These are phyloP conservation scores for Leccinum incarnatum DNA, from an alignment of 768 basidiomycete genomes.

Conservation along the genomic window DNA sequence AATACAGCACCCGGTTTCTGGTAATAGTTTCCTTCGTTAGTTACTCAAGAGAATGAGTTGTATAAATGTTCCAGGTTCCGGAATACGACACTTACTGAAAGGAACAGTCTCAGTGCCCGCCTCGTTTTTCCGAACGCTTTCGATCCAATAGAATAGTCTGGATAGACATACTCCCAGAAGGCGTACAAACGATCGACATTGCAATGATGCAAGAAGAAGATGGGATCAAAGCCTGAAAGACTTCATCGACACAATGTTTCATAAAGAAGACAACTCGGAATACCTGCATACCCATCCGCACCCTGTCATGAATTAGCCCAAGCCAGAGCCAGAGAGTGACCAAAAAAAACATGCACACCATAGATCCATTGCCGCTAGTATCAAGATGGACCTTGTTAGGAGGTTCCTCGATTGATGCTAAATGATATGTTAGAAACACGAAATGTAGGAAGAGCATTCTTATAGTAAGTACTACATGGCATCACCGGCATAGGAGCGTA, in stretches of 20 bases:
- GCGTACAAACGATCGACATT: constrained; percentile 20
- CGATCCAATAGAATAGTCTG: constrained; percentile 13
- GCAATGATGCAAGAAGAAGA: constrained; percentile 20
- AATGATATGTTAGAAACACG: background rate
- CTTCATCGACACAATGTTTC: background rate
- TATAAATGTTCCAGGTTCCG: background rate
- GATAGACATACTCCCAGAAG: constrained; percentile 23
- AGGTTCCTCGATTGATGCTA: constrained; percentile 20
- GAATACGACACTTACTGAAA: constrained; percentile 6
- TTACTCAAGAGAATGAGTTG: background rate
- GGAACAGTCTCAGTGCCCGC: background rate
- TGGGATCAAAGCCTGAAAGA: constrained; percentile 15
- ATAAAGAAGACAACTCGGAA: background rate
- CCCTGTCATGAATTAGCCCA: constrained; percentile 5
- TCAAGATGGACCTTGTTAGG: constrained; percentile 21
- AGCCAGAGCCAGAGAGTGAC: background rate
- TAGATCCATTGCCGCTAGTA: constrained; percentile 13
- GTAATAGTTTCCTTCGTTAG: background rate
- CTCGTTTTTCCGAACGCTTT: constrained; percentile 9
- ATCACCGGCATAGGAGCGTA: constrained; percentile 2
- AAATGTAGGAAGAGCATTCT: background rate
- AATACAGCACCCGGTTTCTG: background rate
- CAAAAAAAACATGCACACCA: constrained; percentile 8
- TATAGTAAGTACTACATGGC: constrained; percentile 1
- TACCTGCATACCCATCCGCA: constrained; percentile 21